Conservation (phyloP, 176 grass and related monocot species). For the Secale cereale region DNA sequence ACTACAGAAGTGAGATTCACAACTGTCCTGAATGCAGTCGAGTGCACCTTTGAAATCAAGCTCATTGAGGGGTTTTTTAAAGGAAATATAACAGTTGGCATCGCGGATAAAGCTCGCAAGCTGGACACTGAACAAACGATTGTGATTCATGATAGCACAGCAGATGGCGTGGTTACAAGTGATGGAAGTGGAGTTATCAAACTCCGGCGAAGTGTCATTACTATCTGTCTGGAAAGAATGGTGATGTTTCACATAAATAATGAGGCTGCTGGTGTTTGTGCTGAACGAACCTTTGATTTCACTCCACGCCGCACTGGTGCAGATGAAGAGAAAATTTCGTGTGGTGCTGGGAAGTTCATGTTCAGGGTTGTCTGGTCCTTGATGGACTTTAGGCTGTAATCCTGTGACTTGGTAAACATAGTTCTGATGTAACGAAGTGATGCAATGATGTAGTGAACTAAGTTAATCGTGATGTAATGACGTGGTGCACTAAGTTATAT, state of each 20-base stretch:
- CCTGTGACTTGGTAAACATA: neutral
- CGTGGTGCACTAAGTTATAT: neutral
- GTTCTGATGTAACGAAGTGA: neutral
- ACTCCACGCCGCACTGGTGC: neutral
- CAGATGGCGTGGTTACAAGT: neutral
- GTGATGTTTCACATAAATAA: neutral
- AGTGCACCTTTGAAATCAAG: neutral
- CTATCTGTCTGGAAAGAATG: neutral
- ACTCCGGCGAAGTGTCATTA: neutral
- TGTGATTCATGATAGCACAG: neutral
- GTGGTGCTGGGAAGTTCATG: neutral
- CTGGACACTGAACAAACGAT: neutral
- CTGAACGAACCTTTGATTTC: neutral
- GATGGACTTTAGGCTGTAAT: neutral
- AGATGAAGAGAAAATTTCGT: neutral
- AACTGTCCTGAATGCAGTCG: neutral
- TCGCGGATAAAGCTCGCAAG: neutral
- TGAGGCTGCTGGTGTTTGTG: neutral
- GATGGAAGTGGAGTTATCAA: neutral
- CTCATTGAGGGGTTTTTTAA: neutral
- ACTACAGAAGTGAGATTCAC: neutral
- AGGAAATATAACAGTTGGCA: neutral
- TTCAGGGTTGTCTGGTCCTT: neutral
- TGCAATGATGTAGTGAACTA: neutral
- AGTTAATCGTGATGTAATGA: neutral